These are phyloP conservation scores for Ajuga chamaepitys DNA, from an alignment of 257 asterid species.

Conservation along the genomic window DNA sequence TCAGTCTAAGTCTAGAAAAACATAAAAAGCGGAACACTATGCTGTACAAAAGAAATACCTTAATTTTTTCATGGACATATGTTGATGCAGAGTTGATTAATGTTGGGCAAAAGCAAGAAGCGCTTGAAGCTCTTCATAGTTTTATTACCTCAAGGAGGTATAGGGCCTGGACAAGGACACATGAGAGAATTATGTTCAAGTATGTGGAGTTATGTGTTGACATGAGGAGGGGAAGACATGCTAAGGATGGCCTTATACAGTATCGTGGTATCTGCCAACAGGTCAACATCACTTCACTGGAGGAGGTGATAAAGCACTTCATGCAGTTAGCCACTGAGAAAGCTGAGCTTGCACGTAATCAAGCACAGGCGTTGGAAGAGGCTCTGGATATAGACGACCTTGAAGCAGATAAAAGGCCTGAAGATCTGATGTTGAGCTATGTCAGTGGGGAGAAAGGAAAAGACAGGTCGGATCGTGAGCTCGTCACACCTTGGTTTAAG, in stretches of 20 bases:
- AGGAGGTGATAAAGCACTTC: constrained; percentile 94
- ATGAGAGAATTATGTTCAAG: constrained; percentile 80
- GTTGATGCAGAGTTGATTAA: constrained; percentile 68
- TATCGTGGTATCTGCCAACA: constrained; percentile 94
- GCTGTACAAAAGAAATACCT: not conserved
- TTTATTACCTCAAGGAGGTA: constrained; percentile 83
- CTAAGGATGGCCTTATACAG: constrained; percentile 92
- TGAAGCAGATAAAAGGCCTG: constrained; percentile 92
- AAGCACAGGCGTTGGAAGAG: constrained; percentile 83
- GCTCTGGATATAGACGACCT: constrained; percentile 87
- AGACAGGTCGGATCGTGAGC: constrained; percentile 93
- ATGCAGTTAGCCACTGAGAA: constrained; percentile 88
- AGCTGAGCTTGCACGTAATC: constrained; percentile 80
- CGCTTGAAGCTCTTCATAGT: constrained; percentile 87
- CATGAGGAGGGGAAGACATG: constrained; percentile 93
- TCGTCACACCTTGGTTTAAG: constrained; percentile 26
- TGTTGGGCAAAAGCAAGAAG: constrained; percentile 93
- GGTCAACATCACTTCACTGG: constrained; percentile 76
- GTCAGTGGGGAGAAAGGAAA: constrained; percentile 96
- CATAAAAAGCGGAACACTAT: not conserved
- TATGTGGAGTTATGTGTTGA: constrained; percentile 93
- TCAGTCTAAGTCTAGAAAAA: not conserved
- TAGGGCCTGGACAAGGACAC: constrained; percentile 91
- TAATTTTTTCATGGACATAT: not conserved
- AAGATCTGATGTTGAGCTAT: constrained; percentile 91